phyloP scores from a whole-genome alignment of 2,329 filamentous ascomycete species.

The Blastomyces parvus region DNA sequence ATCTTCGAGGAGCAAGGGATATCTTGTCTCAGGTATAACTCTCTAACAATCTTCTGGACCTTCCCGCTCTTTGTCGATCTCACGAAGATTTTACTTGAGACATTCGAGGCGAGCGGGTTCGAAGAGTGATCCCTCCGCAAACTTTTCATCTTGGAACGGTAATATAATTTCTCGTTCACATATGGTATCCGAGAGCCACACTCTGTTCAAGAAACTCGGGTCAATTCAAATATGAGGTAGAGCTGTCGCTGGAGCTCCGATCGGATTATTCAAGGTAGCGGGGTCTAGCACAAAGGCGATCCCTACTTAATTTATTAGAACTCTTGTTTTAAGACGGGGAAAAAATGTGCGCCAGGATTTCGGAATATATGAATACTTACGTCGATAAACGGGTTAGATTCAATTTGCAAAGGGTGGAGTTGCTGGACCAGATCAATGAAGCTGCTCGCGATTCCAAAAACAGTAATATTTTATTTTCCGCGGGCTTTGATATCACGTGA shows the following conservation, averaged over 20 bases:
- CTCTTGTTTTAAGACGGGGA: background rate
- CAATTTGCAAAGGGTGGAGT: background rate
- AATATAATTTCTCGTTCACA: background rate
- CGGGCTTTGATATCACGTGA: too few relatives aligned
- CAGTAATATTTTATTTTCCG: slow-evolving; percentile 1
- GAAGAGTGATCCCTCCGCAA: slow-evolving; percentile 48
- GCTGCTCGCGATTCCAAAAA: slow-evolving; percentile 11
- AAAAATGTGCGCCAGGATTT: background rate
- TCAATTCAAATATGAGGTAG: background rate
- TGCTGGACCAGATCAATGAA: background rate
- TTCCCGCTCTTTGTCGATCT: slow-evolving; percentile 91
- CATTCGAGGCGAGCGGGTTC: slow-evolving; percentile 55
- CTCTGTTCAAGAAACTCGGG: background rate
- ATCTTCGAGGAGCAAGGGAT: slow-evolving; percentile 94
- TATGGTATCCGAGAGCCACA: background rate
- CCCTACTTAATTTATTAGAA: background rate
- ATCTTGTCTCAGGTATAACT: slow-evolving; percentile 90
- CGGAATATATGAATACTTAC: background rate
- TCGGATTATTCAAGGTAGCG: background rate
- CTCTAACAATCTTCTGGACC: slow-evolving; percentile 96
- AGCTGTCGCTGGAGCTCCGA: background rate
- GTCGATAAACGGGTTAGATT: background rate
- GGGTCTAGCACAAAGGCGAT: background rate
- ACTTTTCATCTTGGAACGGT: slow-evolving; percentile 47
- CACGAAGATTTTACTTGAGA: slow-evolving; percentile 93